Base-by-base conservation (phyloP, 208 protist species). In the Trichomonas tenax region DNA sequence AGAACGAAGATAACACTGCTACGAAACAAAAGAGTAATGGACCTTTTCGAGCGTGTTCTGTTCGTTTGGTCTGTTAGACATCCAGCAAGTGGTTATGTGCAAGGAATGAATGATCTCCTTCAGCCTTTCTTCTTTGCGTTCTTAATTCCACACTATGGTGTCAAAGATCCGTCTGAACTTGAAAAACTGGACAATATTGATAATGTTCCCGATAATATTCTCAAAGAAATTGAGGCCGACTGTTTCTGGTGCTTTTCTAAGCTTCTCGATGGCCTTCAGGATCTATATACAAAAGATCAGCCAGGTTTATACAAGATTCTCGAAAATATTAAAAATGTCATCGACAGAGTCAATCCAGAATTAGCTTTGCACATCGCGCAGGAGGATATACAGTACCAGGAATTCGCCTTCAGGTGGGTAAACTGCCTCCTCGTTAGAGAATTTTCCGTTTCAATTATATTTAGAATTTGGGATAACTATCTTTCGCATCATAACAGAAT, bases 21-120 rank as follows among this genome's bases (percentile, higher is more conserved):
- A 31, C 81, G 81, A 44, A 44, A 38, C n/a, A n/a, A 86, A 86
- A 36, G 34, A 41, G 36, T 86, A 1, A 26, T 95, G 9, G 0
- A 48, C 58, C 96, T 96, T 82, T 97, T 99, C 41, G 98, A 98
- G 97, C 97, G 98, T 3, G 97, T 98, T 36, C 97, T 99, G 23
- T 99, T 98, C 96, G 98, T 98, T 41, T 99, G 98, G 98, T 97
- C 98, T 6, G 90, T 98, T 46, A 98, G 98, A 58, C 98, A 99
- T 97, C 98, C 98, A 10, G 98, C 98, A 0, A 98, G 97, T 95
- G 98, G 98, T 44, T 98, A 99, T 96, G 98, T 98, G 72, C 98
- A 99, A 97, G 98, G 98, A 38, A 98, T 99, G 96, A 98, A 99
- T 96, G 98, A 99, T 96, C 95, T 99, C 36, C 97, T 98, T 0